Evolutionary conservation across 345 rosid species (phyloP), one percentile per base, ranked within the genome.

Genomic region (Salix exigua): DNA sequence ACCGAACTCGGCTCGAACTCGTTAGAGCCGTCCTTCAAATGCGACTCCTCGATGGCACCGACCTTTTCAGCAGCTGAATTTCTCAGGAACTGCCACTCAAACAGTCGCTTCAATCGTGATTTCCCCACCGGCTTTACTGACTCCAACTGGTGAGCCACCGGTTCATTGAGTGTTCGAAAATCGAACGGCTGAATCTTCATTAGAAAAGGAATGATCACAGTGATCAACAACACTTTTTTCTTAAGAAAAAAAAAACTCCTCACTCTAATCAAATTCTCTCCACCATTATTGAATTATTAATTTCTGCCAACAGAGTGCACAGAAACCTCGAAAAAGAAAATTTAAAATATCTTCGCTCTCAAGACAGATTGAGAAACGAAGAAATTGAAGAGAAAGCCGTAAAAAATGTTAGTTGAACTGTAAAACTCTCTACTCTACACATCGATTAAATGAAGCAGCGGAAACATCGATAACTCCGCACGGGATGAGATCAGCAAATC

Each of bases 131-230:
- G 93, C 78, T 82, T 89, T 51, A 77, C 87, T 35, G 87, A 73
- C 84, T 90, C 90, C 31, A 76, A 82, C 63, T 16, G 71, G 63
- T 78, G 82, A 28, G 77, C 42, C 14, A 37, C 53, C 30, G 73
- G 66, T 53, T 83, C 89, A 5, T 87, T 91, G 37, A 80, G 69
- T 42, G 82, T 66, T 55, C 76, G 77, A 42, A 76, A 84, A 74
- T 91, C 90, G 62, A 94, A 80, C 70, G 98, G 98, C 79, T 90
- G 98, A 73, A 94, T 87, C 91, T 88, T 94, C 97, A 86, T 86
- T 17, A 84, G 83, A 42, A 75, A 87, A 64, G 91, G 91, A 86
- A 88, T 80, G 75, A 58, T 70, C 73, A 64, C 77, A 76, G 78
- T 48, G 69, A 73, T 55, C 78, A 70, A 68, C 7, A 40, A 50